A percentile compares a stretch with the other conserved stretches of the same genome.
Evolutionary conservation across 345 rosid genomes (phyloP).

Genomic region (Melaleuca quinquenervia): DNA sequence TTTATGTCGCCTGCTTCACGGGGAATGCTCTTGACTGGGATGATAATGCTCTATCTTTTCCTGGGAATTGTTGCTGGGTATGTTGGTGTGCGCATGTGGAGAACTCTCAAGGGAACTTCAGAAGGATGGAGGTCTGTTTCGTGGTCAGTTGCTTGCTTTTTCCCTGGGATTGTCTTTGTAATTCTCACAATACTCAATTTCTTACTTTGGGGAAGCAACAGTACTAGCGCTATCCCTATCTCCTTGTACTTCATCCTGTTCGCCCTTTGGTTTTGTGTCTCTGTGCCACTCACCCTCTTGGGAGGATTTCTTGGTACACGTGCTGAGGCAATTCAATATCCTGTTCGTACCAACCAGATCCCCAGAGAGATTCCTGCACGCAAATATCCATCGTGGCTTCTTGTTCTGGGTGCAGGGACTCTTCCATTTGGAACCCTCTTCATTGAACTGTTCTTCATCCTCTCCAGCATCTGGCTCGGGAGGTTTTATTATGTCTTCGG

Average conservation of each 20-base stretch:
- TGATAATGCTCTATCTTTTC: slow-evolving; percentile 39
- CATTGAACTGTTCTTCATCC: slow-evolving; percentile 36
- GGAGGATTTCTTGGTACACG: slow-evolving; percentile 33
- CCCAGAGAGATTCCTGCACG: slow-evolving; percentile 42
- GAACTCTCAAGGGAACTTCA: slow-evolving; percentile 29
- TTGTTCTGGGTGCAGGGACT: slow-evolving; percentile 42
- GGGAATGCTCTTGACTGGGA: slow-evolving; percentile 39
- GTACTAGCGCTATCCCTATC: slow-evolving; percentile 39
- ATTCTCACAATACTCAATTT: slow-evolving; percentile 28
- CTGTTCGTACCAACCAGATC: slow-evolving; percentile 33
- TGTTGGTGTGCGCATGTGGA: slow-evolving; percentile 29
- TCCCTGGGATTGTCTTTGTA: slow-evolving; percentile 34
- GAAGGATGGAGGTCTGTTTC: slow-evolving; percentile 37
- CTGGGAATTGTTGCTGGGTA: slow-evolving; percentile 33
- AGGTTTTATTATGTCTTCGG: slow-evolving; percentile 36
- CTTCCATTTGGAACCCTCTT: slow-evolving; percentile 39
- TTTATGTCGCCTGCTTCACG: slow-evolving; percentile 48
- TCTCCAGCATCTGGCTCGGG: slow-evolving; percentile 43
- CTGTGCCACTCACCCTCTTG: slow-evolving; percentile 35
- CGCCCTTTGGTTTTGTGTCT: slow-evolving; percentile 37
- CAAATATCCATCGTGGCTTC: slow-evolving; percentile 37
- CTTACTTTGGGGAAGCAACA: slow-evolving; percentile 34
- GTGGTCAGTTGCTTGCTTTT: slow-evolving; percentile 36
- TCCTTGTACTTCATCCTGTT: slow-evolving; percentile 24
- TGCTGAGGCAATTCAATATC: slow-evolving; percentile 26